Evolutionary conservation across 1,284 basidiomycete species (phyloP), one percentile per base, ranked within the genome.

Genomic region (Cutaneotrichosporon cutaneum): DNA sequence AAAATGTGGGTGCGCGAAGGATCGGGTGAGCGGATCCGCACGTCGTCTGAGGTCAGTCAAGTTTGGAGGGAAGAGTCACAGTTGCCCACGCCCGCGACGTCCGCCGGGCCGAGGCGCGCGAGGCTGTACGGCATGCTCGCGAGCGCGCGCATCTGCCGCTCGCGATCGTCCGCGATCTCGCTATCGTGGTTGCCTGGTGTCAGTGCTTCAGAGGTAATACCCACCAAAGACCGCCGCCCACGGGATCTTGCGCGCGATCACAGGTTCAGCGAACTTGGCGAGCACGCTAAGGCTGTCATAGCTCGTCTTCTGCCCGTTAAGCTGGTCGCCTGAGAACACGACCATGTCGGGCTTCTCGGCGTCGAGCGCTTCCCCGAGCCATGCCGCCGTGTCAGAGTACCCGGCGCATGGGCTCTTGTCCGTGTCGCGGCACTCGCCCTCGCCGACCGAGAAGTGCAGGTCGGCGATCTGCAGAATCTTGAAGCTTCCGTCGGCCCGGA

Each of bases 401-500:
- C 90, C 88, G 33, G 80, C 78, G 44, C 81, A 81, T 0, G 75
- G 72, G 1, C 51, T 35, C 82, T 78, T 71, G 72, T 72, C 59
- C 0, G 85, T 88, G 63, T 94, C 90, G 48, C 85, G 83, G 71
- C 92, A 94, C 11, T 77, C 67, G 1, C 90, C 90, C 50, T 83
- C 81, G 4, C 86, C 85, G 45, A 91, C 88, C 0, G 90, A 90
- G 64, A 82, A 95, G 77, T 96, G 93, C 30, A 95, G 81, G 77
- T 96, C 93, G 2, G 93, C 93, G 32, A 94, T 80, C 77, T 96
- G 93, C 66, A 96, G 82, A 66, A 95, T 87, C 77, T 88, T 93
- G 84, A 92, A 92, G 33, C 84, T 88, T 7, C 93, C 93, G 26
- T 88, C 84, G 21, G 77, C 81, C n/a, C 87, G 87, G 80, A 96